Conservation (phyloP, 2,329 filamentous ascomycete species). For the Tolypocladium guangdongense region DNA sequence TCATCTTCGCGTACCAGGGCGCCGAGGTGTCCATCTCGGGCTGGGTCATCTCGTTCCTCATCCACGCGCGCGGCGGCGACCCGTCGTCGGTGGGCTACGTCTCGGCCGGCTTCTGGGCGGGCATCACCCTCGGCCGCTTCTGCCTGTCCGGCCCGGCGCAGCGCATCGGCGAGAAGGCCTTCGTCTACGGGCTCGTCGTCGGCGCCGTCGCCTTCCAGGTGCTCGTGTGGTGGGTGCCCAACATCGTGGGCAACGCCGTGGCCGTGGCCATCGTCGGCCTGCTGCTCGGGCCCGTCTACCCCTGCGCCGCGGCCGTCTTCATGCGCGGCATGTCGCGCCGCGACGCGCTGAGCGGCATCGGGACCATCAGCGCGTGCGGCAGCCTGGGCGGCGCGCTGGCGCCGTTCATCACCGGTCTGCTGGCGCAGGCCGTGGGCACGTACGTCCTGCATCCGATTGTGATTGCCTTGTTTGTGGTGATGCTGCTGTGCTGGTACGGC, state of each 20-base stretch:
- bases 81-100: conserved; percentile 69
- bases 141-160: conserved; percentile 55
- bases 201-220: conserved; percentile 59
- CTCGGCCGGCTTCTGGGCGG: conserved; percentile 59
- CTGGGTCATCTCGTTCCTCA: conserved; percentile 80
- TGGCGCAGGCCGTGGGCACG: conserved; percentile 51
- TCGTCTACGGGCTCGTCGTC: conserved; percentile 51
- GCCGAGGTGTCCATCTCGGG: conserved; percentile 75
- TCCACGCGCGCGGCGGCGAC: conserved; percentile 58
- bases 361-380: conserved; percentile 59
- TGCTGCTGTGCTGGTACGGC: conserved; percentile 54
- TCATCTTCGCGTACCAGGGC: conserved; percentile 81
- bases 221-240: conserved; percentile 70
- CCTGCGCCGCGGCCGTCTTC: conserved; percentile 57
- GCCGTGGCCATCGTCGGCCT: conserved; percentile 61
- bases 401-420: conserved; percentile 53
- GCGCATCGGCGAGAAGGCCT: conserved; percentile 57
- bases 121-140: conserved; percentile 69
- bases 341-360: conserved; percentile 52
- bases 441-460: conserved; percentile 58
- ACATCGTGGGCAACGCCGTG: conserved; percentile 59
- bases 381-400: conserved; percentile 57
- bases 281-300: conserved; percentile 69
- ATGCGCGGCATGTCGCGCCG: conserved; percentile 46
- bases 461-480: conserved; percentile 51